Conservation (phyloP, 306 rosid genomes). For the Acacia melanoxylon region DNA sequence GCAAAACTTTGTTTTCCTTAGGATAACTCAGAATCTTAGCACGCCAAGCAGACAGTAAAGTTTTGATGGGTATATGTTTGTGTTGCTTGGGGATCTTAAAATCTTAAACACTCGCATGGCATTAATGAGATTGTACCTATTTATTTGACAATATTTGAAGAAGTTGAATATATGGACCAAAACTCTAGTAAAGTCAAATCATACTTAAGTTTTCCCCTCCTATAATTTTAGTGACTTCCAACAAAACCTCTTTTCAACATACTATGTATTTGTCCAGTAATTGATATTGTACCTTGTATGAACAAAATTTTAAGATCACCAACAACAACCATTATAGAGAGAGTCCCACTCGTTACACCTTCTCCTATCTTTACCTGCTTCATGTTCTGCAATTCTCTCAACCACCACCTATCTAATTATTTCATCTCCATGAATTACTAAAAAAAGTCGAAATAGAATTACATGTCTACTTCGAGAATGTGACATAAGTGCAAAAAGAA, state of each 20-base stretch:
- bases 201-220: background rate
- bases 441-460: too few relatives aligned
- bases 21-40: slow-evolving; percentile 37
- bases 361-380: too few relatives aligned
- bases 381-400: too few relatives aligned
- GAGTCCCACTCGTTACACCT: slow-evolving; percentile 51
- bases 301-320: slow-evolving; percentile 27
- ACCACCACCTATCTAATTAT: too few relatives aligned
- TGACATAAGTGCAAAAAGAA: too few relatives aligned
- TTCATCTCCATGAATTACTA: too few relatives aligned
- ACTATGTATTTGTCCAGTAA: slow-evolving; percentile 30
- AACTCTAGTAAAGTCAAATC: slow-evolving; percentile 54
- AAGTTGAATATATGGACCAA: slow-evolving; percentile 24
- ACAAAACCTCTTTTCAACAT: slow-evolving; percentile 28
- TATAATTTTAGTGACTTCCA: slow-evolving; percentile 7
- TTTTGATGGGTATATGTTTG: slow-evolving; percentile 42
- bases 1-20: slow-evolving; percentile 20
- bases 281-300: background rate
- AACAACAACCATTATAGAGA: slow-evolving; percentile 6
- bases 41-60: slow-evolving; percentile 28
- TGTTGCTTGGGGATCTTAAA: slow-evolving; percentile 29
- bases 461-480: too few relatives aligned
- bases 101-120: slow-evolving; percentile 6
- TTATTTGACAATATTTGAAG: slow-evolving; percentile 41
- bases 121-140: slow-evolving; percentile 63